Base-by-base conservation (phyloP, 352 stramenopile species). In the Phytophthora cactorum region DNA sequence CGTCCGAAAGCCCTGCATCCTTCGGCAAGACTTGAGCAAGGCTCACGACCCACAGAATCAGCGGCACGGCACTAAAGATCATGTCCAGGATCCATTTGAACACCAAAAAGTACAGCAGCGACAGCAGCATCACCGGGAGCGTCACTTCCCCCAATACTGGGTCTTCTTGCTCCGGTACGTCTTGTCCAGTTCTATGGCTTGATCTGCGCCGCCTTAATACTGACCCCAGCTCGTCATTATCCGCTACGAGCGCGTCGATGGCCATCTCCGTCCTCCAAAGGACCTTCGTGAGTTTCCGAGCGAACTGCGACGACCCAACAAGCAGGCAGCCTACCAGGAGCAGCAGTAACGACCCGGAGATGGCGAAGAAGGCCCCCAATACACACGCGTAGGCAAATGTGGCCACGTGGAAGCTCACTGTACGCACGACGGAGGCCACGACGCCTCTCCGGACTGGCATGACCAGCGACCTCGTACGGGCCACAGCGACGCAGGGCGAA, bases 31-130 rank as follows among this genome's bases (percentile, higher is more conserved):
- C 51, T 31, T 90, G 79, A 32, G 60, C 65, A 12, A 81, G 28
- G 22, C 74, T 72, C 34, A 89, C 43, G 8, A 64, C 14, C 81
- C 82, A 92, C 22, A 90, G 52, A 39, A 59, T 1, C 11, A 92
- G 53, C 39, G 84, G 84, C 1, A 90, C 55, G 8, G 39, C 32
- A 34, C 78, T 79, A 50, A 90, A 89, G 25, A 89, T 58, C 50
- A 90, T 7, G 63, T 89, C 79, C 50, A 92, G 70, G 12, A 88
- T 34, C 63, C 77, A 82, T 53, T 88, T 87, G 73, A 92, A 90
- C 46, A 89, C 59, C 57, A 92, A 36, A 28, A 92, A 92, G 61
- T 92, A 92, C 14, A 90, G 45, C 27, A 89, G 45, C 43, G 84
- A 92, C 55, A 86, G 66, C 52, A 85, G 29, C 84, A 92, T 90